Evolutionary conservation across 2,329 filamentous ascomycete genomes (phyloP), one percentile per base, ranked within the genome.

Genomic region (Dryadomyces sulphureus): DNA sequence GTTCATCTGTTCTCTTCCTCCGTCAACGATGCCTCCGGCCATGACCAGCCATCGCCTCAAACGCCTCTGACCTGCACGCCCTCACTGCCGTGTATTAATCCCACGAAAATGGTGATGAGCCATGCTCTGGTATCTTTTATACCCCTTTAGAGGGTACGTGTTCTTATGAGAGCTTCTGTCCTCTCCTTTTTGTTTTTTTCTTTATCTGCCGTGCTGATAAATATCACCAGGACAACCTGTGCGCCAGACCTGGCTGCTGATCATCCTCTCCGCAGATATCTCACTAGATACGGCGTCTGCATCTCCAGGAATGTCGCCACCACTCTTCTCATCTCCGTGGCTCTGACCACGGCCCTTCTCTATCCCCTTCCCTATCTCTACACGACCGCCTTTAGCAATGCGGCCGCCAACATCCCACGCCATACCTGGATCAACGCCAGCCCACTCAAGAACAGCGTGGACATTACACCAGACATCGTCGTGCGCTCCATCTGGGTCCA

Each of bases 401-500:
- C 80, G 53, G 75, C 79, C 21, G 81, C 81, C 45, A 82, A 79
- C 50, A 66, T 88, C 7, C 84, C 84, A 25, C 79, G 81, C 56
- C 81, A 89, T 72, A 83, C 84, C 53, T 90, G 84, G 84, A 88
- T 84, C 22, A 80, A 80, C 34, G 81, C 81, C 6, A 75, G 77
- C 49, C 75, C 79, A 24, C 66, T 84, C 45, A 63, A 72, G 32
- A 72, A 73, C 41, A 61, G 63, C 5, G 57, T 63, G 22, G 40
- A 45, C 32, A 65, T 68, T 39, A 63, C 68, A 45, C 72, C 80
- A 4, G 83, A 90, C 59, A 77, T 90, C n/a, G 77, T 84, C 47
- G 83, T 90, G 76, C 81, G 83, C 53, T 84, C 84, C 48, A 73
- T 86, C 47, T 90, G 84, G 84, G 72, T 90, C 16, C 83, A 89